phyloP scores from a whole-genome alignment of 768 basidiomycete genomes.

The Suillus bovinus region DNA sequence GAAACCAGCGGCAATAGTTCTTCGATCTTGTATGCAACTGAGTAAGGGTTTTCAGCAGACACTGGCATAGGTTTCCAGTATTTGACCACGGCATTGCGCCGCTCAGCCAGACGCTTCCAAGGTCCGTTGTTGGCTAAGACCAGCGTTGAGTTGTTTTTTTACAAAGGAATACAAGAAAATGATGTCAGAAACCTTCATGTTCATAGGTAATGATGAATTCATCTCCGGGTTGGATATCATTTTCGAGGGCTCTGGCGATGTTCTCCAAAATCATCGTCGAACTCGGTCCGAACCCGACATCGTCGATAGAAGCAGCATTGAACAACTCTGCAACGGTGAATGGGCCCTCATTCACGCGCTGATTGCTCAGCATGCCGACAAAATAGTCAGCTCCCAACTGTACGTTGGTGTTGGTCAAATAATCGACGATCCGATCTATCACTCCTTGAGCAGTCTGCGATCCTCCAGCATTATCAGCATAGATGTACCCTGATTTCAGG shows the following conservation, averaged over 20 bases:
- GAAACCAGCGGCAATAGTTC: conserved; percentile 65
- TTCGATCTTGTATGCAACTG: conserved; percentile 51
- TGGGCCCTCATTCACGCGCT: conserved; percentile 51
- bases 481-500: conserved; percentile 59
- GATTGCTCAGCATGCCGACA: conserved; percentile 52
- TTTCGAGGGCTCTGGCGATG: conserved; percentile 60
- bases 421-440: conserved; percentile 62
- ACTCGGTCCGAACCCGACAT: conserved; percentile 67
- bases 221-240: conserved; percentile 54
- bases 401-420: conserved; percentile 70
- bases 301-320: conserved; percentile 60
- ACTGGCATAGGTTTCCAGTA: conserved; percentile 56
- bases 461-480: conserved; percentile 77
- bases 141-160: neutral
- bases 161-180: neutral
- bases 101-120: conserved; percentile 73
- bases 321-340: conserved; percentile 57
- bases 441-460: conserved; percentile 60
- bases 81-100: conserved; percentile 54
- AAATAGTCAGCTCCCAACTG: conserved; percentile 75
- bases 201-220: conserved; percentile 80
- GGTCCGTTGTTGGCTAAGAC: conserved; percentile 66
- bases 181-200: conserved; percentile 61
- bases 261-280: conserved; percentile 73
- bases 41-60: conserved; percentile 63